Evolutionary conservation across 1,284 basidiomycete genomes (phyloP).

Genomic region (Marasmius tenuissimus): DNA sequence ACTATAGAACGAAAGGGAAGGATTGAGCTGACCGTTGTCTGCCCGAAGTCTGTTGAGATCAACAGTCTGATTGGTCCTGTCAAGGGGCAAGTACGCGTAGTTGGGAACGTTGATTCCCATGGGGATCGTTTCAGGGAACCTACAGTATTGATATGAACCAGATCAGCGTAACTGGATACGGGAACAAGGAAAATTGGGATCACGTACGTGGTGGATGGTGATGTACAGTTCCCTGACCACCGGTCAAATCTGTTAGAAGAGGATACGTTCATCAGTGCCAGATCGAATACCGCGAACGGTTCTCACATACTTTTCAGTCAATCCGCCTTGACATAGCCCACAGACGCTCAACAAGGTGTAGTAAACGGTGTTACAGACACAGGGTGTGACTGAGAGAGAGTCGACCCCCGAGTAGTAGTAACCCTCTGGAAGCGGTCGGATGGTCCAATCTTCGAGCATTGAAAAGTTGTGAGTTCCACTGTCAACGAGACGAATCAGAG

Average conservation of each 20-base stretch:
- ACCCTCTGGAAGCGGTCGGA: conserved; percentile 2
- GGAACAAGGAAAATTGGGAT: not conserved
- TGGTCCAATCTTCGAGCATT: not conserved
- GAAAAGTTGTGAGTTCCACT: not conserved
- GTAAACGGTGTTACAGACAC: conserved; percentile 2
- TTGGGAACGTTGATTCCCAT: not conserved
- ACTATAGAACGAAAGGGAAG: not conserved
- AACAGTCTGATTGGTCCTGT: not conserved
- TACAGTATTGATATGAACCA: not conserved
- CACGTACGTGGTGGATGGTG: not conserved
- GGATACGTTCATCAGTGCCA: conserved; percentile 1
- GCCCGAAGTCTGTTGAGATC: not conserved
- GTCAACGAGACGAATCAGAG: not conserved
- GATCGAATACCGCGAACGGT: no score
- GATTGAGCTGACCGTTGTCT: not conserved
- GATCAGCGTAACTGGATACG: not conserved
- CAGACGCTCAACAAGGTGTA: conserved; percentile 1
- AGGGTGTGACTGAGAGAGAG: not conserved
- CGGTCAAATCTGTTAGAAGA: conserved; percentile 10
- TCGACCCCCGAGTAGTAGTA: conserved; percentile 8
- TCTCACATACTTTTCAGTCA: not conserved
- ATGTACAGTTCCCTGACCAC: not conserved
- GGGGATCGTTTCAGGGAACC: not conserved
- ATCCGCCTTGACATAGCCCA: not conserved
- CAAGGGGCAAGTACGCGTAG: not conserved